These are phyloP conservation scores for Tripterygium wilfordii DNA, from an alignment of 177 flowering plant species.

Conservation along the genomic window DNA sequence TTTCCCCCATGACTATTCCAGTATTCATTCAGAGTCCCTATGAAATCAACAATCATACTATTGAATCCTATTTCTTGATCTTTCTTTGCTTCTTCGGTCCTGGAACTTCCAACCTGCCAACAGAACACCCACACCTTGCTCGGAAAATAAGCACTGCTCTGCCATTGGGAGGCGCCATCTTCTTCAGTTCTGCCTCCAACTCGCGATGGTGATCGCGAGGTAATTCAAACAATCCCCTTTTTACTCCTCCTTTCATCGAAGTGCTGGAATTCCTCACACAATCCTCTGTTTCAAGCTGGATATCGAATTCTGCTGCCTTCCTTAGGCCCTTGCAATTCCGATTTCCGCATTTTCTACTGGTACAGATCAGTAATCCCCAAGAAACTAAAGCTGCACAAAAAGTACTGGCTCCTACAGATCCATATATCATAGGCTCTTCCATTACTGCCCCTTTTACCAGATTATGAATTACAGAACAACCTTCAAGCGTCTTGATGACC, in stretches of 20 bases:
- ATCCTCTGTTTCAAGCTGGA: slow-evolving; percentile 84
- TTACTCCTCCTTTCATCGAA: slow-evolving; percentile 29
- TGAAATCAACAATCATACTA: not conserved
- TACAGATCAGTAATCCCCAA: slow-evolving; percentile 38
- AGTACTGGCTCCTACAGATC: slow-evolving; percentile 49
- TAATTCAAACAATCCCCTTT: slow-evolving; percentile 54
- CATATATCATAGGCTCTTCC: slow-evolving; percentile 54
- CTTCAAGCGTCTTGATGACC: slow-evolving; percentile 14
- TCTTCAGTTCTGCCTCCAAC: slow-evolving; percentile 77
- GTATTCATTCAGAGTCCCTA: slow-evolving; percentile 11
- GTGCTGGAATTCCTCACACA: slow-evolving; percentile 48
- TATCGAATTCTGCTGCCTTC: slow-evolving; percentile 81
- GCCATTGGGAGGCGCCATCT: slow-evolving; percentile 91
- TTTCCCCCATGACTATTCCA: slow-evolving; percentile 15
- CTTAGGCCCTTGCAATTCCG: slow-evolving; percentile 69
- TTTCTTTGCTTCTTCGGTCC: slow-evolving; percentile 65
- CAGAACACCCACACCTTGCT: slow-evolving; percentile 80
- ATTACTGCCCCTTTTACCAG: slow-evolving; percentile 40
- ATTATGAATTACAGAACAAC: slow-evolving; percentile 17
- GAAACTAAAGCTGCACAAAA: slow-evolving; percentile 35
- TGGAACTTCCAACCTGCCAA: slow-evolving; percentile 79
- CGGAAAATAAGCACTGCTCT: slow-evolving; percentile 77
- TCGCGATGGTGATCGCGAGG: slow-evolving; percentile 68
- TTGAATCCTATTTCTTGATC: slow-evolving; percentile 53
- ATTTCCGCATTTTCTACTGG: slow-evolving; percentile 52